Conservation (phyloP, 2,329 filamentous ascomycete species). For the Botryotinia globosa region DNA sequence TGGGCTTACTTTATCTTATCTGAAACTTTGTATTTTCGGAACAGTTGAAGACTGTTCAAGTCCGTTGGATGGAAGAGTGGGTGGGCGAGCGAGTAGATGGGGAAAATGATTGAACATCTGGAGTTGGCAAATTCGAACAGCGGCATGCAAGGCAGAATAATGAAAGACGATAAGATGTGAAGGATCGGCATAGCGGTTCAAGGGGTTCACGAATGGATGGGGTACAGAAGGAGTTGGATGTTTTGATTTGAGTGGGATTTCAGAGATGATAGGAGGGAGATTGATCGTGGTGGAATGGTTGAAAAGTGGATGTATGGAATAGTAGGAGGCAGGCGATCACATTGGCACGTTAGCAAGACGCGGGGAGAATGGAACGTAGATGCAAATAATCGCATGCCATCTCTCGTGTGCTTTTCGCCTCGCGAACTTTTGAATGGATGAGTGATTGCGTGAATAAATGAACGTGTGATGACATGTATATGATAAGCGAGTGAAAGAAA, state of each 20-base stretch:
- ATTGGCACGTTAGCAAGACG: background rate
- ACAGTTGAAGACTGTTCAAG: background rate
- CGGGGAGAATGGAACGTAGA: background rate
- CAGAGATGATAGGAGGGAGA: background rate
- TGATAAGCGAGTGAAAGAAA: background rate
- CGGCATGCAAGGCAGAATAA: background rate
- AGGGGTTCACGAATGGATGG: background rate
- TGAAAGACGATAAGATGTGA: constrained; percentile 1
- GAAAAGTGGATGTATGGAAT: background rate
- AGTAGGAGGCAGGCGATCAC: background rate
- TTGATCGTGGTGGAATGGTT: background rate
- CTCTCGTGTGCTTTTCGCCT: background rate
- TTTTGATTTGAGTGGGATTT: background rate
- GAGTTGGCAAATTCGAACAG: constrained; percentile 1
- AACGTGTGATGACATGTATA: too few species aligned
- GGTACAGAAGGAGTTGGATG: background rate
- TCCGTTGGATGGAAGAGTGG: background rate
- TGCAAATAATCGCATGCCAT: background rate
- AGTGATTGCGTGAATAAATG: background rate
- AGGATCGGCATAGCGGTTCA: background rate
- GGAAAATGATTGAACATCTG: background rate
- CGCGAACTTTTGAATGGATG: background rate
- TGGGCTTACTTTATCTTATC: background rate
- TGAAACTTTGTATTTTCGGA: constrained; percentile 5
- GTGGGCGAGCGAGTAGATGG: background rate